phyloP scores from a whole-genome alignment of 2,329 filamentous ascomycete species.

The Colletotrichum nymphaeae region DNA sequence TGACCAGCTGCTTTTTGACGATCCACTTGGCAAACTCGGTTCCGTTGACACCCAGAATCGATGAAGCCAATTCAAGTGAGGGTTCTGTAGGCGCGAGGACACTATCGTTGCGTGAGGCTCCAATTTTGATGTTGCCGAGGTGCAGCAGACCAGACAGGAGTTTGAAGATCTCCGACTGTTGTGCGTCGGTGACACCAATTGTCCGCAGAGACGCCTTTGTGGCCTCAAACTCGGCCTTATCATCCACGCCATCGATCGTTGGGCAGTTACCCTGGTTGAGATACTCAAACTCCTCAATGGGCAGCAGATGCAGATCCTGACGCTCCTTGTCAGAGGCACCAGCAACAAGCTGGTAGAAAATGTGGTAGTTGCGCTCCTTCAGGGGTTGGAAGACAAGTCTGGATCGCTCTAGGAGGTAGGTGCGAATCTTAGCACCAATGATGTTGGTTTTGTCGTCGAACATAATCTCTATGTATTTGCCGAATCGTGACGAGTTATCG shows the following conservation, averaged over 20 bases:
- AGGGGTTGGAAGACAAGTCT: constrained; percentile 96
- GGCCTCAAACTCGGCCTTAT: constrained; percentile 92
- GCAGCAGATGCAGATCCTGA: constrained; percentile 80
- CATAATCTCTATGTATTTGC: constrained; percentile 99
- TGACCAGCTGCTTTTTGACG: constrained; percentile 98
- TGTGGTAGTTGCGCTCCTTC: constrained; percentile 98
- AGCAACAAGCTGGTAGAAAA: constrained; percentile 97
- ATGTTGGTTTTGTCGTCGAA: constrained; percentile 96
- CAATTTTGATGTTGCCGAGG: constrained; percentile 96
- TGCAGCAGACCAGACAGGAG: constrained; percentile 91
- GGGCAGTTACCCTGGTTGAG: constrained; percentile 95
- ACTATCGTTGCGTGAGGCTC: constrained; percentile 88
- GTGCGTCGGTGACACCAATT: constrained; percentile 81
- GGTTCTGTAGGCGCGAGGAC: constrained; percentile 84
- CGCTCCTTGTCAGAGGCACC: constrained; percentile 88
- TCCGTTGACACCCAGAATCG: constrained; percentile 87
- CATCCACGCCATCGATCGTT: constrained; percentile 92
- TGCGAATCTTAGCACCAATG: constrained; percentile 96
- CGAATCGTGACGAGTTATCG: constrained; percentile 98
- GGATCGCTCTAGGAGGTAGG: constrained; percentile 94
- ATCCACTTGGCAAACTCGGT: constrained; percentile 96
- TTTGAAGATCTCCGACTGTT: constrained; percentile 89
- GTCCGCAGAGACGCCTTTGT: constrained; percentile 88
- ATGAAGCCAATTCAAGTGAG: constrained; percentile 82
- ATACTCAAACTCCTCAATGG: constrained; percentile 94